Percentiles rank a stretch among this genome's conserved stretches.
phyloP scores from a whole-genome alignment of 1,284 basidiomycete genomes.

The Cystobasidium pallidum region DNA sequence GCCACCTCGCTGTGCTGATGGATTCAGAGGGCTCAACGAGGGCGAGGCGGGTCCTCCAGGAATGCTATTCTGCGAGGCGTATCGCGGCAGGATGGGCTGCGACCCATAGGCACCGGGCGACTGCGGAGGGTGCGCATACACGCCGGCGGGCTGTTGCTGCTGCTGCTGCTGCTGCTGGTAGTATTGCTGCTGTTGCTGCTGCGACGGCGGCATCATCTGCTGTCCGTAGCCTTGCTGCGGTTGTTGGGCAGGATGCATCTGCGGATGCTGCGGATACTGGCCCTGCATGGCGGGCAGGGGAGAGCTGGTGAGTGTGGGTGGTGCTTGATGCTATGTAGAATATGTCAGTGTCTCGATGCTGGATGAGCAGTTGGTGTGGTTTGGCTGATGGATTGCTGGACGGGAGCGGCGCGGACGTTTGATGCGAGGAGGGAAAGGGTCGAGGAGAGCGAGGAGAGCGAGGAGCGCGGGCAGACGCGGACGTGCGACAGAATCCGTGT shows the following conservation, averaged over 20 bases:
- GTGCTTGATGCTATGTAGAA: too few species aligned
- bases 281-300: constrained; percentile 23
- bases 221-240: constrained; percentile 28
- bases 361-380: too few species aligned
- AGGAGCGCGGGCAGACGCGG: too few species aligned
- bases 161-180: constrained; percentile 13
- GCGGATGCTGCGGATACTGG: constrained; percentile 22
- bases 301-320: not conserved
- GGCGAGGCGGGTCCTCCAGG: constrained; percentile 30
- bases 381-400: too few species aligned
- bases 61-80: constrained; percentile 43
- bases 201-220: constrained; percentile 20
- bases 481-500: too few species aligned
- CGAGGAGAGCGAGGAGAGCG: too few species aligned
- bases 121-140: constrained; percentile 22
- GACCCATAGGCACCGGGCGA: constrained; percentile 29
- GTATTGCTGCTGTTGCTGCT: constrained; percentile 20
- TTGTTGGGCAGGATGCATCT: constrained; percentile 18
- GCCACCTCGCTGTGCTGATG: constrained; percentile 42
- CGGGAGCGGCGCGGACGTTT: too few species aligned
- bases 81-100: constrained; percentile 50
- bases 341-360: too few species aligned
- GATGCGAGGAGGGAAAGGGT: too few species aligned
- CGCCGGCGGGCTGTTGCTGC: constrained; percentile 3
- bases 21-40: constrained; percentile 49